Evolutionary conservation across 1,139 yeast genomes (phyloP).

Genomic region (Sugiyamaella sp.): DNA sequence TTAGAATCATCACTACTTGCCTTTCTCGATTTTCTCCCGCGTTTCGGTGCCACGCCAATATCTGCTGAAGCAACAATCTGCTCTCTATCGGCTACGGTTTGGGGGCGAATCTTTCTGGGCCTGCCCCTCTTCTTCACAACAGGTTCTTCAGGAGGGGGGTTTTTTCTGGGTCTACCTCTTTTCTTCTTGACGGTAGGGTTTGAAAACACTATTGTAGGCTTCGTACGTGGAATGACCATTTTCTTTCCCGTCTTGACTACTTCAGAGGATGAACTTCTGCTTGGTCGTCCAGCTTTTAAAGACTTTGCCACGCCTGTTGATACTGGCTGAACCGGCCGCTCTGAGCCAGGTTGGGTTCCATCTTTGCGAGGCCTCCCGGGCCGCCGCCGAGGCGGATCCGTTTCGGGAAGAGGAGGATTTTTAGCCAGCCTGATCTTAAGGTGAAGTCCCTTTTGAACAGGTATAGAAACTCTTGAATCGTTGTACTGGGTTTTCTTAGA

Average conservation of each 20-base stretch:
- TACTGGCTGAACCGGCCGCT: no score
- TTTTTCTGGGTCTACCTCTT: constrained; percentile 3
- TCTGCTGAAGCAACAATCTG: no score
- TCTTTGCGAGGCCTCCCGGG: constrained; percentile 1
- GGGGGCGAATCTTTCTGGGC: background rate
- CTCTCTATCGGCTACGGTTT: background rate
- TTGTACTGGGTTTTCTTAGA: background rate
- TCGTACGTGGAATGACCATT: constrained; percentile 7
- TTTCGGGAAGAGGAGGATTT: background rate
- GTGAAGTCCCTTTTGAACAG: constrained; percentile 7
- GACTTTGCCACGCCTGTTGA: no score
- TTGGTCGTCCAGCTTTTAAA: no score
- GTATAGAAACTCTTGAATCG: constrained; percentile 1
- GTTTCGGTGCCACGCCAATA: no score
- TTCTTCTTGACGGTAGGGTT: background rate
- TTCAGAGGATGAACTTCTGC: no score
- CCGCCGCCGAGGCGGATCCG: background rate
- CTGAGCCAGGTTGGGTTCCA: no score
- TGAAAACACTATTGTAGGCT: constrained; percentile 11
- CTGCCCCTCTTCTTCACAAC: constrained; percentile 3
- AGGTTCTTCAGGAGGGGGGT: background rate
- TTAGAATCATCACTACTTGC: background rate
- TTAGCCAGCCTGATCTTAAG: constrained; percentile 5
- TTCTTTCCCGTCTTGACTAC: background rate
- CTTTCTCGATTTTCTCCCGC: background rate